Conservation (phyloP, 129 eudicot genomes). For the Flaveria linearis region DNA sequence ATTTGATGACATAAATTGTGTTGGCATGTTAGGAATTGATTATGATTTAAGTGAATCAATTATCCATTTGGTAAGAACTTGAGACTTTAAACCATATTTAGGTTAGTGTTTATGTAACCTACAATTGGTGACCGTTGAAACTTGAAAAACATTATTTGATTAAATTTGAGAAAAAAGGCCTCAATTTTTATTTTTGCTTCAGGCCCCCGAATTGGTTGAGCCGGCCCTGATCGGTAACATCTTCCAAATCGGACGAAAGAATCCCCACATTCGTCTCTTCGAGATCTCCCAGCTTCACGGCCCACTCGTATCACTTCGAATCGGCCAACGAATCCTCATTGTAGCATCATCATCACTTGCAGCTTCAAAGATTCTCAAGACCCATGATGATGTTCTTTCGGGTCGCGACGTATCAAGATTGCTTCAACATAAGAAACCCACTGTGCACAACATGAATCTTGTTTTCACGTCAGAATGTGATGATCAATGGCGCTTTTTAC, state of each 20-base stretch:
- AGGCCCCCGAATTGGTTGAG: too few relatives aligned
- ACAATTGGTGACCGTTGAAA: too few relatives aligned
- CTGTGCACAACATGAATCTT: constrained; percentile 21
- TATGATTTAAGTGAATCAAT: too few relatives aligned
- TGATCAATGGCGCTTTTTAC: constrained; percentile 30
- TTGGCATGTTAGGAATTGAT: too few relatives aligned
- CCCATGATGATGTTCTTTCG: constrained; percentile 36
- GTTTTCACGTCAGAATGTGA: constrained; percentile 18
- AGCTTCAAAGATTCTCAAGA: constrained; percentile 48
- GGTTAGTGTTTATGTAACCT: too few relatives aligned
- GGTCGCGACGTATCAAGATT: constrained; percentile 30
- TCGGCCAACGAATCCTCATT: constrained; percentile 30
- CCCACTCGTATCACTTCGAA: constrained; percentile 42
- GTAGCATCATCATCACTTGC: constrained; percentile 45
- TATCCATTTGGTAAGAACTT: too few relatives aligned
- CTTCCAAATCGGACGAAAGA: constrained; percentile 27
- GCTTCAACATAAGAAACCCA: constrained; percentile 4
- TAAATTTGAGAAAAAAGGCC: too few relatives aligned
- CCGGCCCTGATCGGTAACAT: constrained; percentile 31
- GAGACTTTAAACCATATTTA: too few relatives aligned
- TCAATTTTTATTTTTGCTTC: too few relatives aligned
- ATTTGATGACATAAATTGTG: too few relatives aligned
- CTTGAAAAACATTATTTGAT: too few relatives aligned
- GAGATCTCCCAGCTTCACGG: constrained; percentile 41
- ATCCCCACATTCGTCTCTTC: constrained; percentile 32